Base-by-base conservation (phyloP, 2,329 filamentous ascomycete species). In the Colletotrichum sp. region DNA sequence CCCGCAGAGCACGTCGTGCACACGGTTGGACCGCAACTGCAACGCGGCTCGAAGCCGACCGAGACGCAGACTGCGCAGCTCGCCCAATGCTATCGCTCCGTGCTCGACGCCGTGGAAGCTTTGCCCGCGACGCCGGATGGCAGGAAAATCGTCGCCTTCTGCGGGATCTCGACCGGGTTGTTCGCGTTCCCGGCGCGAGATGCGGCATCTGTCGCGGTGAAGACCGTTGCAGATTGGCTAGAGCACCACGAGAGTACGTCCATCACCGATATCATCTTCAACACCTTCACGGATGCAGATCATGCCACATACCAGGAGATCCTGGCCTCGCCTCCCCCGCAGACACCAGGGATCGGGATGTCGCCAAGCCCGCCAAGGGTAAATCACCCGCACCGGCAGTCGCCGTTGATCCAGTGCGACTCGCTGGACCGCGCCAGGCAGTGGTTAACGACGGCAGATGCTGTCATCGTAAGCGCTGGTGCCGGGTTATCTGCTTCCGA, bases 131-230 rank as follows among this genome's bases (percentile, higher is more conserved):
- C 67, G 2, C 79, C 81, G 34, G 79, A 78, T 64, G 76, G 66
- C 15, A 76, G 79, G 15, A 84, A 83, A 55, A 78, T 79, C 2
- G 74, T 85, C 5, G 82, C 81, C 8, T 78, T 85, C 34, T 85
- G 83, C 71, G 80, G 83, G 16, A 81, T 84, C 26, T 84, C 83
- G 7, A 85, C 83, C 3, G 84, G 84, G 0, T 49, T 84, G n/a
- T 85, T 84, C 62, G 80, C 81, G 9, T 85, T 84, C 52, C 84
- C 83, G 6, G 77, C 78, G 0, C 76, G 70, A 24, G 63, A 80
- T 36, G 83, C 83, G 5, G 80, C 81, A 5, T 67, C 76, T 9
- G 81, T 83, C 26, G 83, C 83, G 1, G 79, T 82, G 9, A 72
- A 78, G 4, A 36, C 64, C 26, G 74, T 74, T 30, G 49, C 77